phyloP scores from a whole-genome alignment of 306 rosid species.

The Ormosia emarginata region DNA sequence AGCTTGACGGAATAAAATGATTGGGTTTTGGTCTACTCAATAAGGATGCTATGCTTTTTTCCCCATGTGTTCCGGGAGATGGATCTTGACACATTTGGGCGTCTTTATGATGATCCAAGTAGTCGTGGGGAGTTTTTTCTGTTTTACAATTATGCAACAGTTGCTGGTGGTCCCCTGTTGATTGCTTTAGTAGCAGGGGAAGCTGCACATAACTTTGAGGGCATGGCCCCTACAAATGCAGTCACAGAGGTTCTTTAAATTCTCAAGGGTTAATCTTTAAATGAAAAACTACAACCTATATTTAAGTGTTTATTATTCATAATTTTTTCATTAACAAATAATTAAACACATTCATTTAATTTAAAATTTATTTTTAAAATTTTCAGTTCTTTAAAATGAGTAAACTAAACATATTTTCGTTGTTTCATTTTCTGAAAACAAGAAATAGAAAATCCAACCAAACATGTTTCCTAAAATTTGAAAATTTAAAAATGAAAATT shows the following conservation, averaged over 20 bases:
- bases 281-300: not conserved
- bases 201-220: slow-evolving; percentile 97
- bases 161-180: slow-evolving; percentile 95
- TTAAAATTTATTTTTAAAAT: no score
- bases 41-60: slow-evolving; percentile 96
- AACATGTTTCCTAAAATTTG: no score
- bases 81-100: slow-evolving; percentile 96
- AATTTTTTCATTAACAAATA: no score
- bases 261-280: slow-evolving; percentile 66
- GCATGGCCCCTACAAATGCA: slow-evolving; percentile 97
- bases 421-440: no score
- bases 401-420: no score
- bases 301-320: no score
- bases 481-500: no score
- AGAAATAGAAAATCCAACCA: no score
- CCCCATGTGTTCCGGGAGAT: slow-evolving; percentile 94
- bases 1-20: slow-evolving; percentile 93
- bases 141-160: slow-evolving; percentile 96
- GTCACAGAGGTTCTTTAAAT: slow-evolving; percentile 88
- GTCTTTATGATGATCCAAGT: slow-evolving; percentile 77
- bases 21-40: slow-evolving; percentile 89
- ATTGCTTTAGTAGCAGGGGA: slow-evolving; percentile 97
- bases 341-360: no score
- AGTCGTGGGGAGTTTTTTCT: slow-evolving; percentile 92
- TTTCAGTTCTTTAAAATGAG: no score